Percentiles rank a stretch among this genome's conserved stretches.
These are phyloP conservation scores for Thalassiosira livingstoniorum DNA, from an alignment of 352 stramenopile genomes.

Conservation along the genomic window DNA sequence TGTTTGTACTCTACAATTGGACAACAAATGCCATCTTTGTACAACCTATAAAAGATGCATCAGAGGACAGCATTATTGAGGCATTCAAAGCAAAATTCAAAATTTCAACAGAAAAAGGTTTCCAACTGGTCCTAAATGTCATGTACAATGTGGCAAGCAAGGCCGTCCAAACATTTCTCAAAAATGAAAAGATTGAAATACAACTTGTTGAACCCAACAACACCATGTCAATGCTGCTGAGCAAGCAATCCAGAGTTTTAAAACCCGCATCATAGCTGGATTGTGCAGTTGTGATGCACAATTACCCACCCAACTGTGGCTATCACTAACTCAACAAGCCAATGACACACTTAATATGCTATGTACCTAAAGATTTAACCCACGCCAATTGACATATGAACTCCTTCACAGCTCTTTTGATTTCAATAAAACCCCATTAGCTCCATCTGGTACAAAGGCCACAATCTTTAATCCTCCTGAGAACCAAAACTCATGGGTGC, in stretches of 20 bases:
- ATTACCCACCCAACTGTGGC: conserved; percentile 20
- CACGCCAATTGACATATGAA: too few species aligned
- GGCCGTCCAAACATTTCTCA: conserved; percentile 41
- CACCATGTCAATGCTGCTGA: conserved; percentile 44
- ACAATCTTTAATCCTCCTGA: too few species aligned
- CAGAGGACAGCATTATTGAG: not conserved
- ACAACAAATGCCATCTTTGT: conserved; percentile 53
- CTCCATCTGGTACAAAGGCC: too few species aligned
- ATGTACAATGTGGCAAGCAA: conserved; percentile 41
- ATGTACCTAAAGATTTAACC: conserved; percentile 3
- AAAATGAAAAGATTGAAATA: conserved; percentile 4
- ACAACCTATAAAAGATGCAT: conserved; percentile 9
- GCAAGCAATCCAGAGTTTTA: conserved; percentile 54
- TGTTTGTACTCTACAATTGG: conserved; percentile 56
- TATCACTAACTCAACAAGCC: not conserved
- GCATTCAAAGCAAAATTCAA: conserved; percentile 6
- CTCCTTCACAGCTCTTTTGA: too few species aligned
- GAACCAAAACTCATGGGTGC: too few species aligned
- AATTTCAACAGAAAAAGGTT: not conserved
- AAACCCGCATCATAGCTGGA: conserved; percentile 45
- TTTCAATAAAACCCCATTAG: too few species aligned
- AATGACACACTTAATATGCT: conserved; percentile 21
- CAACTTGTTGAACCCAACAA: conserved; percentile 51
- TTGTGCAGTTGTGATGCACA: conserved; percentile 14
- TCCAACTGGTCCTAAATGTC: conserved; percentile 20